Base-by-base conservation (phyloP, 1,284 basidiomycete genomes). In the Apiotrichum siamense region DNA sequence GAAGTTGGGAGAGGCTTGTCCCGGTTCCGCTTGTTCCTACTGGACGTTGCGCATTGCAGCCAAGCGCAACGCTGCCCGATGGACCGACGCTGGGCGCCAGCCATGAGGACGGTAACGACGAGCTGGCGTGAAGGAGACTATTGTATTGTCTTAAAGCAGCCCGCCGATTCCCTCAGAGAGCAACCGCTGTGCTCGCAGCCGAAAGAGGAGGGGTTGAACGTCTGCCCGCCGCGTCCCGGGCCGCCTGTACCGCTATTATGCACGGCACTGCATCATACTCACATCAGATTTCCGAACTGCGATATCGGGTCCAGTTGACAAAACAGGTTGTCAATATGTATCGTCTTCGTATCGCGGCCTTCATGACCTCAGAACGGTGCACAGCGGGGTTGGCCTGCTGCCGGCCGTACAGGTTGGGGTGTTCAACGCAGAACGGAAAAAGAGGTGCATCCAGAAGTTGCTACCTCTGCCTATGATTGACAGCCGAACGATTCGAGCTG, bases 361-460 rank as follows among this genome's bases (percentile, higher is more conserved):
- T 41, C 1, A 40, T 57, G 15, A 63, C 39, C 43, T 62, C 20
- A 40, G 63, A 52, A 20, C 63, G 50, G 0, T 59, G 26, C 3
- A 61, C 50, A 4, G 60, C 62, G n/a, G n/a, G n/a, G n/a, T n/a
- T n/a, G 1, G 44, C 58, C 23, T 44, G 17, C 4, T 58, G 54
- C 40, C 49, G 51, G 4, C 52, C 50, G 41, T 57, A 55, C 62
- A 67, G 65, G 10, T 47, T 26, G 33, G 65, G 65, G 24, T 63
- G 47, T 39, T 67, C 65, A 10, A 58, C 62, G 52, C 63, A 65
- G 54, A 67, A 67, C 65, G 60, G 44, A 57, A 67, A 50, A 63
- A 67, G 17, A 64, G 40, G 52, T 61, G 64, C 2, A 57, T 42
- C 57, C 55, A 67, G 35, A 61, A 44, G 49, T 61, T 57, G 25